Conservation (phyloP, 108 stramenopile genomes). For the Skeletonema potamos region DNA sequence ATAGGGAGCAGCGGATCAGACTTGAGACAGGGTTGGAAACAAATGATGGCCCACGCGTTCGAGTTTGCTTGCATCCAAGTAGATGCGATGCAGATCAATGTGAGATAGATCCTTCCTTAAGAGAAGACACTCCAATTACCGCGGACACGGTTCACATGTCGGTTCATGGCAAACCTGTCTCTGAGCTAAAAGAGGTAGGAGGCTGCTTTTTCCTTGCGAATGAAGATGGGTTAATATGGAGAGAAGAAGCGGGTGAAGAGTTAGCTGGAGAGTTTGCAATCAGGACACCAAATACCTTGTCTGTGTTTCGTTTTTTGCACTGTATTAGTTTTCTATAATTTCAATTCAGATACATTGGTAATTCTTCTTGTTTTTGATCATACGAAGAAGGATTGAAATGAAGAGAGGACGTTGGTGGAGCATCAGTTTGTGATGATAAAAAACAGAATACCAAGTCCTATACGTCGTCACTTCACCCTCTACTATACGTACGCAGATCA, state of each 20-base stretch:
- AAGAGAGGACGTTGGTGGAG: no score
- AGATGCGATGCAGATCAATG: conserved; percentile 14
- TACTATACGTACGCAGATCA: no score
- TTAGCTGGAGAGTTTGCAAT: conserved; percentile 2
- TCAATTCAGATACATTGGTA: no score
- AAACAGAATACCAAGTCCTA: no score
- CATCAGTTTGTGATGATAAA: no score
- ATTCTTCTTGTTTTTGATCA: no score
- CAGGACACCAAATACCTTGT: background rate
- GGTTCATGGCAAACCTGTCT: conserved; percentile 20
- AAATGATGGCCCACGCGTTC: background rate
- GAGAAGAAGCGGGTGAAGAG: background rate
- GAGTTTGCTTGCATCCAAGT: conserved; percentile 12
- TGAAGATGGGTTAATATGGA: conserved; percentile 14
- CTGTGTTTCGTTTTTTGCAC: background rate
- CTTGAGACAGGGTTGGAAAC: background rate
- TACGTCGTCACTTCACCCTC: no score
- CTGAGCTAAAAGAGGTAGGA: conserved; percentile 15
- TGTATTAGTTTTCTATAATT: no score
- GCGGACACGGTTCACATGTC: conserved; percentile 7
- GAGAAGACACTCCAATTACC: background rate
- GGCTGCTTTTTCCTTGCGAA: conserved; percentile 22
- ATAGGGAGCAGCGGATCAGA: background rate
- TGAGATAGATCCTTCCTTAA: background rate
- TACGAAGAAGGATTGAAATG: no score